A percentile compares a stretch with the other conserved stretches of the same genome.
These are phyloP conservation scores for Pistacia integerrima DNA, from an alignment of 345 rosid species.

Conservation along the genomic window DNA sequence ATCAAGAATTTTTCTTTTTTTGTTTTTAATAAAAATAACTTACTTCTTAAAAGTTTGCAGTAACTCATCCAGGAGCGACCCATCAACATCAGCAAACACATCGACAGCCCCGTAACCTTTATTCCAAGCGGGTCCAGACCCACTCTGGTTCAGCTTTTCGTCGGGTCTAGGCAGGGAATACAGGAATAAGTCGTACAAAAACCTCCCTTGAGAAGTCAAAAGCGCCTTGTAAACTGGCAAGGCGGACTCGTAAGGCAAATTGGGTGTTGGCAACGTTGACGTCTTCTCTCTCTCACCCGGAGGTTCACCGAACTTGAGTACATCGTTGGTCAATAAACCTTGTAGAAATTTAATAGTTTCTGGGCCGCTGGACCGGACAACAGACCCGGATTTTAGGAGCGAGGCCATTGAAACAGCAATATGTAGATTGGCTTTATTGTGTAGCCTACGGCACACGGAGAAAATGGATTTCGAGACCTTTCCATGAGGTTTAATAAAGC, in stretches of 20 bases:
- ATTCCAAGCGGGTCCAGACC: conserved; percentile 66
- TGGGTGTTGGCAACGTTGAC: conserved; percentile 57
- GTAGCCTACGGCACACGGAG: conserved; percentile 16
- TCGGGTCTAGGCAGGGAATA: conserved; percentile 51
- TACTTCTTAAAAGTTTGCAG: conserved; percentile 71
- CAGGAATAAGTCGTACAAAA: conserved; percentile 80
- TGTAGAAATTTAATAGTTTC: conserved; percentile 91
- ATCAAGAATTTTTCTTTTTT: too few species aligned
- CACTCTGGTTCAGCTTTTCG: conserved; percentile 60
- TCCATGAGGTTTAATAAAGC: conserved; percentile 22
- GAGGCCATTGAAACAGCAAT: conserved; percentile 58
- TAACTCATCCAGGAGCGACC: conserved; percentile 67
- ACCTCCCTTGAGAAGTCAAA: conserved; percentile 86
- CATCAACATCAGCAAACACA: conserved; percentile 37
- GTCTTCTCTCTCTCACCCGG: conserved; percentile 31
- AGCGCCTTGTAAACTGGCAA: conserved; percentile 83
- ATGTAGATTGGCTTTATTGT: conserved; percentile 28
- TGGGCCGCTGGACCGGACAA: conserved; percentile 82
- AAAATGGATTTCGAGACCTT: conserved; percentile 2
- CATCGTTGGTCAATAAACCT: conserved; percentile 83
- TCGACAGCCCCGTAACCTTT: conserved; percentile 40
- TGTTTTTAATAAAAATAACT: conserved; percentile 19
- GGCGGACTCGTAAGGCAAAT: conserved; percentile 41
- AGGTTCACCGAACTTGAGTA: conserved; percentile 53
- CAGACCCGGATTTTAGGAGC: conserved; percentile 67